Percentiles rank a stretch among this genome's conserved stretches.
Evolutionary conservation across 768 basidiomycete species (phyloP).

Genomic region (Hysterangium stoloniferum): DNA sequence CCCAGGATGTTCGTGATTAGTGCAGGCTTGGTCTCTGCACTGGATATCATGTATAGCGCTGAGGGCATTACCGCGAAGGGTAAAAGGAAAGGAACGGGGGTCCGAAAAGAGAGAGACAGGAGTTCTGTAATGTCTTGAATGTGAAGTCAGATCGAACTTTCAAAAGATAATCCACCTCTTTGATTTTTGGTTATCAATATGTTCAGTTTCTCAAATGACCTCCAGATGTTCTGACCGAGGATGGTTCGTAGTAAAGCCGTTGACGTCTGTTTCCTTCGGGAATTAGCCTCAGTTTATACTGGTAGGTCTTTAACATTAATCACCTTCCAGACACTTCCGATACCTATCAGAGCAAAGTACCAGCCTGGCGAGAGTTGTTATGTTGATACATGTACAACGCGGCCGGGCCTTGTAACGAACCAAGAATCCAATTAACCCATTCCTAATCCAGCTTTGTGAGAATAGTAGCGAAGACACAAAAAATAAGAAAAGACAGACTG

Average conservation of each 20-base stretch:
- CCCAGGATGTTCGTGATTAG: conserved; percentile 68
- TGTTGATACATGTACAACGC: neutral
- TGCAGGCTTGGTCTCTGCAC: conserved; percentile 46
- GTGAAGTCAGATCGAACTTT: conserved; percentile 5
- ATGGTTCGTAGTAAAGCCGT: conserved; percentile 42
- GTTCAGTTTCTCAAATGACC: conserved; percentile 40
- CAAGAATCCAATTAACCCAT: conserved; percentile 78
- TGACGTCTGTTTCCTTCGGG: conserved; percentile 32
- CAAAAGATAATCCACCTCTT: conserved; percentile 28
- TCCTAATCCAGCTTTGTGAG: conserved; percentile 31
- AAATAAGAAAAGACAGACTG: conserved; percentile 6
- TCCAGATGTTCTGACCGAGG: conserved; percentile 50
- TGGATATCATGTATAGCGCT: conserved; percentile 47
- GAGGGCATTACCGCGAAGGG: conserved; percentile 61
- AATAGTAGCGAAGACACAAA: conserved; percentile 15
- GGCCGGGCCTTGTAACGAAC: conserved; percentile 18
- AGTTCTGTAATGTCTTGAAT: conserved; percentile 26
- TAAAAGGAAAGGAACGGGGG: conserved; percentile 47
- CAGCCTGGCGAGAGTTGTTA: conserved; percentile 26
- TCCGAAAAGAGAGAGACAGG: conserved; percentile 40
- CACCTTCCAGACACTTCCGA: conserved; percentile 66
- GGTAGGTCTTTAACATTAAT: conserved; percentile 15
- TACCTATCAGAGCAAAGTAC: conserved; percentile 63
- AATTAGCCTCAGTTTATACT: conserved; percentile 1
- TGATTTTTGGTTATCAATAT: conserved; percentile 39